A percentile compares a stretch with the other conserved stretches of the same genome.
Conservation (phyloP, 805 yeast species). For the Kluyveromyces wickerhamii region DNA sequence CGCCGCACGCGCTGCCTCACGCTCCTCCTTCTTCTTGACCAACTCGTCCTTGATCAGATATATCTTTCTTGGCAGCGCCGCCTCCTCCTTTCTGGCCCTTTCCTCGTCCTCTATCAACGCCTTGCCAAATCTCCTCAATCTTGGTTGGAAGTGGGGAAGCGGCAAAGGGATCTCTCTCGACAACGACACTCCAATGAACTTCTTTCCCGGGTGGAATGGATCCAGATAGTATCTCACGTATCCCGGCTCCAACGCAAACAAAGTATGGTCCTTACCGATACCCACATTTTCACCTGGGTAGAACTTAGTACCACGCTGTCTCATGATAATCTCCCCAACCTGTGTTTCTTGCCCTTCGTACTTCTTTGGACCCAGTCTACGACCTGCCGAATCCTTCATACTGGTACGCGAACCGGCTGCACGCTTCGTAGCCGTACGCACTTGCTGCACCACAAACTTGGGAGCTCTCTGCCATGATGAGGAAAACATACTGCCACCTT, state of each 20-base stretch:
- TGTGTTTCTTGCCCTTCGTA: conserved; percentile 67
- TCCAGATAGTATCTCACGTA: conserved; percentile 84
- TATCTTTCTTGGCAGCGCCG: conserved; percentile 61
- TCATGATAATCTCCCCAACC: conserved; percentile 80
- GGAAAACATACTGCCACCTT: too few species aligned
- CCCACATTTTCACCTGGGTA: conserved; percentile 90
- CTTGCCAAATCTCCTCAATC: conserved; percentile 78
- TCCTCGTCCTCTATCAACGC: conserved; percentile 39
- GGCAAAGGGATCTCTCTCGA: conserved; percentile 60
- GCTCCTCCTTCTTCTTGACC: conserved; percentile 31
- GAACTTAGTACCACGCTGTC: conserved; percentile 92
- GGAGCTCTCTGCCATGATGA: conserved; percentile 4
- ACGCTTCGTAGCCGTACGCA: conserved; percentile 87
- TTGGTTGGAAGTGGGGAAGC: conserved; percentile 84
- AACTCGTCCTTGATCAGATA: conserved; percentile 48
- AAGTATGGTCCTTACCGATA: conserved; percentile 90
- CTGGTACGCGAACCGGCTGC: conserved; percentile 94
- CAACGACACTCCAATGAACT: conserved; percentile 82
- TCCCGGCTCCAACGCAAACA: conserved; percentile 88
- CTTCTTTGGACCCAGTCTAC: conserved; percentile 85
- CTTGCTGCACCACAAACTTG: conserved; percentile 23
- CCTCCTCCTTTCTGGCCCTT: conserved; percentile 51
- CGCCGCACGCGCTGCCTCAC: conserved; percentile 34
- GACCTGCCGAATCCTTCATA: conserved; percentile 91
- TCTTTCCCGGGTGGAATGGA: conserved; percentile 93